Base-by-base conservation (phyloP, 805 yeast genomes). In the Candida sakaeoensis region DNA sequence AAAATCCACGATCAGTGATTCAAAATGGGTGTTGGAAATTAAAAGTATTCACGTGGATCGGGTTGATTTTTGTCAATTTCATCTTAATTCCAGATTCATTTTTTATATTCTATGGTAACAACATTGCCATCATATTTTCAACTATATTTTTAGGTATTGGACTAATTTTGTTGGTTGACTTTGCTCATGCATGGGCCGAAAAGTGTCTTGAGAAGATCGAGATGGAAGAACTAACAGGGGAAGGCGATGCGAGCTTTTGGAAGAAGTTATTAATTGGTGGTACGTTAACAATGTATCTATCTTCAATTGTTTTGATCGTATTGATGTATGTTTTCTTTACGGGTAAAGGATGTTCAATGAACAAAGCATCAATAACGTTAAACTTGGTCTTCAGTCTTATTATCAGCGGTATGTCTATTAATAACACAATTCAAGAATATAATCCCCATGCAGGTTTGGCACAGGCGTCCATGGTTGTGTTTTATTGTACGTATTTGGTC, bases 171-270 rank as follows among this genome's bases (percentile, higher is more conserved):
- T 68, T 93, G 36, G 97, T 93, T 23, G 99, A 93, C 61, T 93
- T 88, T 71, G 98, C 99, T 3, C 98, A 93, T 61, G 91, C 91
- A 50, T 93, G 97, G 96, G 97, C 98, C 0, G 99, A 93, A 53
- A 85, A 85, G 6, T 93, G 99, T 60, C 74, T 93, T 39, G 89
- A 83, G 48, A 85, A 88, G 52, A 87, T 93, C 30, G 98, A 93
- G 57, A 80, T 82, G 52, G 91, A 85, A 42, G 79, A 72, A 43
- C 48, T 68, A 28, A 64, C 72, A 3, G 79, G 74, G 34, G 78
- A 70, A 33, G 70, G 68, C 14, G 77, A 70, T 43, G 67, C 78
- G 1, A 65, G 70, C 3, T 72, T 85, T 50, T 93, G 98, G 98
- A 79, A 86, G 52, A 70, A 77, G 31, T 63, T 91, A 8, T 69